phyloP scores from a whole-genome alignment of 805 yeast genomes.

The Komagataella phaffii region DNA sequence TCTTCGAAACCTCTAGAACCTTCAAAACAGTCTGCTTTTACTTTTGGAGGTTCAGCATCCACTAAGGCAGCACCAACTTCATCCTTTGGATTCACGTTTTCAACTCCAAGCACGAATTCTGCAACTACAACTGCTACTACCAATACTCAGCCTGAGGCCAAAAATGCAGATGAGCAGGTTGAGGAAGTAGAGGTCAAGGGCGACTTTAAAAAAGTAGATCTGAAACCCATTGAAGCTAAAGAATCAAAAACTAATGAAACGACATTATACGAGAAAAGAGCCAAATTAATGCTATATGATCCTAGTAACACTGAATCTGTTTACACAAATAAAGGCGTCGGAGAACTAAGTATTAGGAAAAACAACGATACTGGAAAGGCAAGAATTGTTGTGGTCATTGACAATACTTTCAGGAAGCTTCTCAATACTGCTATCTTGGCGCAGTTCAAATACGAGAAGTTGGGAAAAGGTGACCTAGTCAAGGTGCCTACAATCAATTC shows the following conservation, averaged over 20 bases:
- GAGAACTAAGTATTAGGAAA: conserved; percentile 64
- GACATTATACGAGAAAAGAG: conserved; percentile 44
- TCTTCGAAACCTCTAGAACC: conserved; percentile 1
- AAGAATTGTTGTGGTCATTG: conserved; percentile 74
- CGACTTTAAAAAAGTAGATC: conserved; percentile 30
- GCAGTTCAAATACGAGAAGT: conserved; percentile 42
- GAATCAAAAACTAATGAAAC: conserved; percentile 86
- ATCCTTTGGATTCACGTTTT: conserved; percentile 12
- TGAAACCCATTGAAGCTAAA: conserved; percentile 36
- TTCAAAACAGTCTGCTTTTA: conserved; percentile 1
- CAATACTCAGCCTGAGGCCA: conserved; percentile 5
- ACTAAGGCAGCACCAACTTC: conserved; percentile 6
- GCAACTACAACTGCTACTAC: conserved; percentile 2
- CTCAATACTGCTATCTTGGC: conserved; percentile 52
- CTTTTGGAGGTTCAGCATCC: background rate
- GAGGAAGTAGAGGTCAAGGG: conserved; percentile 33
- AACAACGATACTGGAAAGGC: conserved; percentile 46
- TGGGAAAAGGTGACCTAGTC: conserved; percentile 55
- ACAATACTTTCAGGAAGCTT: conserved; percentile 63
- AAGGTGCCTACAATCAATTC: conserved; percentile 50
- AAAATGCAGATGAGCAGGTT: conserved; percentile 18
- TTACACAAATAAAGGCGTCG: conserved; percentile 62
- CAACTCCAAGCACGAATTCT: conserved; percentile 8
- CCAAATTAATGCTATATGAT: conserved; percentile 55
- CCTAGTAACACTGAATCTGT: conserved; percentile 31